Evolutionary conservation across 2,329 filamentous ascomycete species (phyloP).

Genomic region (Ophidiomyces ophidiicola): DNA sequence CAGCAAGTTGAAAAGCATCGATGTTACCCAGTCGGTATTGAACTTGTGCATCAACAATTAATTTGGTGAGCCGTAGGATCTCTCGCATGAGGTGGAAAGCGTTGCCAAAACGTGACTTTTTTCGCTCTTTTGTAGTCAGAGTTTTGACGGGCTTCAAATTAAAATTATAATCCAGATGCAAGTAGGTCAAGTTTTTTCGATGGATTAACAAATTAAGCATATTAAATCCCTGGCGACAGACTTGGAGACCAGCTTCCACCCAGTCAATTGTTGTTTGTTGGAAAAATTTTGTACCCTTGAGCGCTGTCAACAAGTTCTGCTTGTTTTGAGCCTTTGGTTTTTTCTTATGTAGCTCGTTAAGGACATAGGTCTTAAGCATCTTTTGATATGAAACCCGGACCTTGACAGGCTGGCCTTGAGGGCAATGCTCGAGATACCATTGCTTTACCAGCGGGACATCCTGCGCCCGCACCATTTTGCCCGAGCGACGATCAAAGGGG

Average conservation of each 20-base stretch:
- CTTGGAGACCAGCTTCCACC: constrained; percentile 96
- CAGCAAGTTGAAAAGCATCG: constrained; percentile 94
- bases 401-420: constrained; percentile 83
- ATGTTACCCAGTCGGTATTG: constrained; percentile 97
- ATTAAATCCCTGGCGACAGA: constrained; percentile 96
- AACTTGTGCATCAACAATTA: constrained; percentile 96
- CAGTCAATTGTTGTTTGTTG: constrained; percentile 98
- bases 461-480: constrained; percentile 90
- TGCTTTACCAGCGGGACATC: constrained; percentile 96
- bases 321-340: constrained; percentile 91
- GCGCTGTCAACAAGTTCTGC: constrained; percentile 73
- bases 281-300: constrained; percentile 98
- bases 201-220: constrained; percentile 98
- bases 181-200: constrained; percentile 93
- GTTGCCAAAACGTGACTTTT: constrained; percentile 98
- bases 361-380: constrained; percentile 83
- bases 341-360: constrained; percentile 95
- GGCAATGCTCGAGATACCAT: constrained; percentile 95
- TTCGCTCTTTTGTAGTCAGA: constrained; percentile 93
- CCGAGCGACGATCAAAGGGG: constrained; percentile 87
- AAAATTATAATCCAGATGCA: constrained; percentile 99
- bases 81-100: constrained; percentile 98
- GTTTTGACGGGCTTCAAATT: constrained; percentile 99
- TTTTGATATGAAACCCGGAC: constrained; percentile 98
- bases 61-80: constrained; percentile 85